Conservation (phyloP, 108 stramenopile genomes). For the Pseudonitzschia multistriata region DNA sequence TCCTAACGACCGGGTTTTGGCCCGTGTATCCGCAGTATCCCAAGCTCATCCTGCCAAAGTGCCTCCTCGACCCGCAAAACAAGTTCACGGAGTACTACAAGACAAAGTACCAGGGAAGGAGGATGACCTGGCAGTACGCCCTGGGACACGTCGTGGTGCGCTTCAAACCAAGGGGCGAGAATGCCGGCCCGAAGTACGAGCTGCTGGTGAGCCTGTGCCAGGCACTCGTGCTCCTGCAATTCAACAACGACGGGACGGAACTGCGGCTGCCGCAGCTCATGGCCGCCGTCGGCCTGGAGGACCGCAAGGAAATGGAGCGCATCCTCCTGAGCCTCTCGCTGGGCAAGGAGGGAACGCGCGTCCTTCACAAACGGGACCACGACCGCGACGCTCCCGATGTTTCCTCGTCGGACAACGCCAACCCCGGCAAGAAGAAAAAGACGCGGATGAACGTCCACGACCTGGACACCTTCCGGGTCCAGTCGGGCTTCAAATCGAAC, state of each 20-base stretch:
- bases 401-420: too few species aligned
- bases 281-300: slow-evolving; percentile 82
- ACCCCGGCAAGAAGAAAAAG: slow-evolving; percentile 51
- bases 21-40: slow-evolving; percentile 85
- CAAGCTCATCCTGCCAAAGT: slow-evolving; percentile 62
- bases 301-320: slow-evolving; percentile 83
- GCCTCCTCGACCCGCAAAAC: slow-evolving; percentile 50
- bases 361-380: slow-evolving; percentile 66
- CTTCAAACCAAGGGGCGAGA: slow-evolving; percentile 37
- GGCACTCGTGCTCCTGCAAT: slow-evolving; percentile 89
- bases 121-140: slow-evolving; percentile 94
- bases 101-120: slow-evolving; percentile 90
- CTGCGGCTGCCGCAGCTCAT: slow-evolving; percentile 69
- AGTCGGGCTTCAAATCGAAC: slow-evolving; percentile 80
- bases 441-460: slow-evolving; percentile 69
- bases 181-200: slow-evolving; percentile 54
- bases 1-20: slow-evolving; percentile 96
- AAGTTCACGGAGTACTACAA: slow-evolving; percentile 83
- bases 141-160: slow-evolving; percentile 83
- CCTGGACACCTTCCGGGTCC: slow-evolving; percentile 77
- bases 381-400: too few species aligned
- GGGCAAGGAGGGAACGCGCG: slow-evolving; percentile 80
- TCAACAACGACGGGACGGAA: slow-evolving; percentile 59
- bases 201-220: slow-evolving; percentile 91
- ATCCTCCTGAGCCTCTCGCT: slow-evolving; percentile 82